Base-by-base conservation (phyloP, 2,329 filamentous ascomycete species). In the Neonectria sp. region DNA sequence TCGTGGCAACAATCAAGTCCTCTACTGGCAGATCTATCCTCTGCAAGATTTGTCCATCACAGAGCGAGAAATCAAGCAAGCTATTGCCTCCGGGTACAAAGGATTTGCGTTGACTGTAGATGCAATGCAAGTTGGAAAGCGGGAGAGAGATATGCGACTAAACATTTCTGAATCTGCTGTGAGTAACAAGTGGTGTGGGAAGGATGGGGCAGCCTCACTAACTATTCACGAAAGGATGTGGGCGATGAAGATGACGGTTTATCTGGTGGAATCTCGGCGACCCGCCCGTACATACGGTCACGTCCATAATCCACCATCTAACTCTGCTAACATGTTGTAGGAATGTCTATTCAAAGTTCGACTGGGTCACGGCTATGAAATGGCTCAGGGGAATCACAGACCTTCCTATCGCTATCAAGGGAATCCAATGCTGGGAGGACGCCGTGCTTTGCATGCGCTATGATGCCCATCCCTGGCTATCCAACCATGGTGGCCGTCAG, bases 11-110 rank as follows among this genome's bases (percentile, higher is more conserved):
- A 37, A 43, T 5, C 65, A 68, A n/a, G 48, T 40, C 3, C 35
- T 68, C 3, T 68, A 51, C 56, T 68, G 65, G 65, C 65, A 68
- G 43, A 63, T 68, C 2, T 68, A 68, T 55, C 60, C 65, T 3
- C 60, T 55, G 55, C 27, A 15, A 33, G 55, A 63, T 51, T 45
- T 68, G 55, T 21, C 33, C 4, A 27, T 27, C 6, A 51, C 65
- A 7, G 48, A 63, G 25, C 33, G 15, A 9, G 60, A 68, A 49
- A 49, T 68, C 24, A 27, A 33, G 11, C 11, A 60, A n/a, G 65
- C 65, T n/a, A 45, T 68, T 31, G 43, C 17, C 13, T 15, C 29
- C 4, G 65, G 65, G 12, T 68, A 63, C 37, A 68, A 56, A 24
- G 65, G 60, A 2, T 60, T 68, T 55, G 46, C 55, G 17, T 51